phyloP scores from a whole-genome alignment of 768 basidiomycete species.

The Lactifluus volemus region DNA sequence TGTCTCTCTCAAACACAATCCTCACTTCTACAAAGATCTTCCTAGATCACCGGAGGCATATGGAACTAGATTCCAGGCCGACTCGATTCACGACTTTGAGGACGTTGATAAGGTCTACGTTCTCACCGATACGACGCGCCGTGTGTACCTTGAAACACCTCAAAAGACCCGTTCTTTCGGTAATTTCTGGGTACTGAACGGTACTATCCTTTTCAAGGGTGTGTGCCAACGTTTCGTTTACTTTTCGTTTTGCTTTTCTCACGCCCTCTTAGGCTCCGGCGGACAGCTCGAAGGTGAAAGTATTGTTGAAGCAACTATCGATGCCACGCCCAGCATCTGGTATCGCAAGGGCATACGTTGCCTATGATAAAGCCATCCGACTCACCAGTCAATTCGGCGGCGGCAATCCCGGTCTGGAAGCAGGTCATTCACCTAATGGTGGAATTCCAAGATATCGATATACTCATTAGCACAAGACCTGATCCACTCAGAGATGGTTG shows the following conservation, averaged over 20 bases:
- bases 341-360: neutral
- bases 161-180: no score
- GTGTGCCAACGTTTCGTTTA: neutral
- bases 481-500: neutral
- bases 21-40: no score
- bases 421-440: neutral
- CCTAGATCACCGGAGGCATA: no score
- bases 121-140: no score
- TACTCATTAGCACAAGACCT: neutral
- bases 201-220: no score
- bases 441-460: neutral
- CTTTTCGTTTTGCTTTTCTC: neutral
- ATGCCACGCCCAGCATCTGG: neutral
- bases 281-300: slow-evolving; percentile 8
- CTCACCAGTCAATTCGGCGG: neutral
- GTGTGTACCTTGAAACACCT: no score
- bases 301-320: neutral
- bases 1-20: no score
- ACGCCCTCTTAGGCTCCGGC: neutral
- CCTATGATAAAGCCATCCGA: neutral
- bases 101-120: no score
- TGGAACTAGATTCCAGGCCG: no score
- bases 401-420: neutral
- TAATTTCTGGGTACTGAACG: no score
- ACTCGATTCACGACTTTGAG: no score